phyloP scores from a whole-genome alignment of 257 asterid species.

The Knoxia roxburghii region DNA sequence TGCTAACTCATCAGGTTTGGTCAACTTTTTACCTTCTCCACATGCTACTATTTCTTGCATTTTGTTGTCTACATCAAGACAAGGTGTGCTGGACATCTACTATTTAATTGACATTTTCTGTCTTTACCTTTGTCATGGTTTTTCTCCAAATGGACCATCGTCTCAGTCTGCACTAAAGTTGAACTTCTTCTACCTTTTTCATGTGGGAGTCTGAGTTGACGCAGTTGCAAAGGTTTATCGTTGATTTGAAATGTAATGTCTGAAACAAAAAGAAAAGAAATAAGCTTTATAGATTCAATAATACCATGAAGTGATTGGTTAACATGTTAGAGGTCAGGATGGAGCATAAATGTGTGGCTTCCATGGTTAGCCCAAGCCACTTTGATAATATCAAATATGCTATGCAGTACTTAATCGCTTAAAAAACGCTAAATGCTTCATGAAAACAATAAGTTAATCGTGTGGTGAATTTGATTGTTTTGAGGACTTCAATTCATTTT shows the following conservation, averaged over 20 bases:
- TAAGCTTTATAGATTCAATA: background rate
- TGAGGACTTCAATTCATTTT: slow-evolving; percentile 16
- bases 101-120: background rate
- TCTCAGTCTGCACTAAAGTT: background rate
- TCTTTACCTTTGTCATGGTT: background rate
- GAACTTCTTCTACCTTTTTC: background rate
- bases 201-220: background rate
- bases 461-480: slow-evolving; percentile 1
- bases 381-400: background rate
- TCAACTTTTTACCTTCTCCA: slow-evolving; percentile 9
- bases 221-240: background rate
- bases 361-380: background rate
- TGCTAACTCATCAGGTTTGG: slow-evolving; percentile 82
- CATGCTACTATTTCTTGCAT: background rate
- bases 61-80: background rate
- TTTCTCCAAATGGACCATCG: background rate
- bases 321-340: background rate
- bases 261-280: background rate
- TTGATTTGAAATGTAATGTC: background rate
- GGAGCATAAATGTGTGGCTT: background rate
- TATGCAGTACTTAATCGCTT: background rate
- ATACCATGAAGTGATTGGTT: background rate
- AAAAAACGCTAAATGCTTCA: background rate
- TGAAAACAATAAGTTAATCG: background rate
- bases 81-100: background rate